A percentile compares a stretch with the other conserved stretches of the same genome.
Evolutionary conservation across 2,329 filamentous ascomycete species (phyloP).

Genomic region (Dendryphion nanum): DNA sequence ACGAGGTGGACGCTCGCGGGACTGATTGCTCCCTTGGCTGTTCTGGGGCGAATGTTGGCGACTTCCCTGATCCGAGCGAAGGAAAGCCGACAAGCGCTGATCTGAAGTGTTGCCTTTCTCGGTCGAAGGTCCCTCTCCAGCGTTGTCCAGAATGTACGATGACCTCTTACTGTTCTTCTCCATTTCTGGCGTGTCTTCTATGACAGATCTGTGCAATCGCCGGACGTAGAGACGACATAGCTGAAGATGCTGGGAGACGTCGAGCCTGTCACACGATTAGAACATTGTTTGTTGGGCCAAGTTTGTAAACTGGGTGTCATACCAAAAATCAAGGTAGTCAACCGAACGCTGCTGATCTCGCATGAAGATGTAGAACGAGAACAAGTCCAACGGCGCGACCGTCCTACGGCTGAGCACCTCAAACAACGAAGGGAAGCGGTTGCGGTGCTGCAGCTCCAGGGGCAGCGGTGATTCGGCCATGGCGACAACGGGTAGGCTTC

Average conservation of each 20-base stretch:
- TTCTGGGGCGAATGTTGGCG: constrained; percentile 48
- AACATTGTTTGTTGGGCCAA: too few relatives aligned
- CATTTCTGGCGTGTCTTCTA: constrained; percentile 87
- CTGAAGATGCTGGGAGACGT: constrained; percentile 98
- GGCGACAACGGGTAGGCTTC: constrained; percentile 1
- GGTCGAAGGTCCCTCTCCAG: constrained; percentile 60
- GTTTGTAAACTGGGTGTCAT: too few relatives aligned
- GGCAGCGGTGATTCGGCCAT: constrained; percentile 24
- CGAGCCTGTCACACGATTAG: constrained; percentile 67
- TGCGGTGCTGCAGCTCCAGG: constrained; percentile 53
- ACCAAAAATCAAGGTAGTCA: constrained; percentile 99
- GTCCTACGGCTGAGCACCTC: constrained; percentile 93
- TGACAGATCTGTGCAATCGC: constrained; percentile 86
- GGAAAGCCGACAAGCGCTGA: constrained; percentile 85
- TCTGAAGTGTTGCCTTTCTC: constrained; percentile 72
- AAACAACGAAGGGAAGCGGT: constrained; percentile 88
- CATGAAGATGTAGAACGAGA: constrained; percentile 99
- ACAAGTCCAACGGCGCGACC: constrained; percentile 92
- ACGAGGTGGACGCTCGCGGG: constrained; percentile 51
- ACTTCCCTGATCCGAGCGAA: constrained; percentile 60
- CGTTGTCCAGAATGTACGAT: constrained; percentile 71
- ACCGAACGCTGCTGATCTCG: constrained; percentile 96
- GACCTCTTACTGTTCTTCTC: constrained; percentile 85
- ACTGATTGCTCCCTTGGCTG: constrained; percentile 50
- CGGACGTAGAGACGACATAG: constrained; percentile 96